Evolutionary conservation across 306 rosid species (phyloP).

Genomic region (Cyclanthera cordifolia): DNA sequence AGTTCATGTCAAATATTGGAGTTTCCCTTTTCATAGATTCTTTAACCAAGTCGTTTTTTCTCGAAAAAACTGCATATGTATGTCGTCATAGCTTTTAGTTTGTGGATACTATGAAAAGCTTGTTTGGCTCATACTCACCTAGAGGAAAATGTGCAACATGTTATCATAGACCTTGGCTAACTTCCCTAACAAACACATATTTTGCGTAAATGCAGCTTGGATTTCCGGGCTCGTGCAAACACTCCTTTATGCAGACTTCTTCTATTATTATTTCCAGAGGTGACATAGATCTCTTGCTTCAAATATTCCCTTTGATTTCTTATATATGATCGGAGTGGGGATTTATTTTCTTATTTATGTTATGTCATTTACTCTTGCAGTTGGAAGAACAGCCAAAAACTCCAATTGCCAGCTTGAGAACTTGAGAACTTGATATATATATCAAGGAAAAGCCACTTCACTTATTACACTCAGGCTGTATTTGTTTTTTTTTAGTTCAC

Average conservation of each 20-base stretch:
- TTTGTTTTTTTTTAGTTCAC: slow-evolving; percentile 5
- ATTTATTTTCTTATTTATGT: not conserved
- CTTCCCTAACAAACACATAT: not conserved
- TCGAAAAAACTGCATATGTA: not conserved
- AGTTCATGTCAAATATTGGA: not conserved
- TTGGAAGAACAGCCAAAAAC: slow-evolving; percentile 81
- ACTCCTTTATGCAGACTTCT: slow-evolving; percentile 73
- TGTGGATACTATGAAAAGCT: not conserved
- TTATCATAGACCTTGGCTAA: not conserved
- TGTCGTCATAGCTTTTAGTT: not conserved
- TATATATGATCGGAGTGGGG: too few relatives aligned
- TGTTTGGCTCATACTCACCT: too few relatives aligned
- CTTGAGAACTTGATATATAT: not conserved
- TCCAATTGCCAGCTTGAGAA: slow-evolving; percentile 70
- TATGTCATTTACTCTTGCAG: slow-evolving; percentile 28
- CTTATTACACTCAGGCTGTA: not conserved
- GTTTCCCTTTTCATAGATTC: too few relatives aligned
- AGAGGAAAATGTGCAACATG: not conserved
- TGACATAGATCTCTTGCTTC: slow-evolving; percentile 8
- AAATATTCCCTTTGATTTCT: not conserved
- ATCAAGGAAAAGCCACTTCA: slow-evolving; percentile 1
- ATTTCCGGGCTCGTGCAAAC: slow-evolving; percentile 71
- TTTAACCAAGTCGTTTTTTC: too few relatives aligned
- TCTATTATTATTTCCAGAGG: slow-evolving; percentile 91
- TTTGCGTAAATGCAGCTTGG: slow-evolving; percentile 55